Conservation (phyloP, 306 rosid genomes). For the Hippophae gyantsensis region DNA sequence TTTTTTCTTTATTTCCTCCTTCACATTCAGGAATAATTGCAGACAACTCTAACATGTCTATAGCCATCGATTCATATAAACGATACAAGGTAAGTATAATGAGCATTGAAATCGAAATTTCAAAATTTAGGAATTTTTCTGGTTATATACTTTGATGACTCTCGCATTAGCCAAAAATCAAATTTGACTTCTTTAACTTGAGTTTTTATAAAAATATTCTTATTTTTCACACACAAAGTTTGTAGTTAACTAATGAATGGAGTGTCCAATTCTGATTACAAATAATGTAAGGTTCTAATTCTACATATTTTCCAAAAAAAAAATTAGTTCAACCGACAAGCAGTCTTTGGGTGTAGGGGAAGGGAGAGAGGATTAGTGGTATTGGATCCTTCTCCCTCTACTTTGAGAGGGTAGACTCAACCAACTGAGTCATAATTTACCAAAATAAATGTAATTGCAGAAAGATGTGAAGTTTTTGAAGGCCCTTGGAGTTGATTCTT, state of each 20-base stretch:
- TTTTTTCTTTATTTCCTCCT: background rate
- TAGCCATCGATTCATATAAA: slow-evolving; percentile 22
- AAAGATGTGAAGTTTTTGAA: slow-evolving; percentile 20
- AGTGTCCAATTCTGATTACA: too few relatives aligned
- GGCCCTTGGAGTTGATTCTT: slow-evolving; percentile 18
- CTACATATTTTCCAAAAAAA: too few relatives aligned
- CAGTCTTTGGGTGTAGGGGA: background rate
- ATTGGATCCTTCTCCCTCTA: too few relatives aligned
- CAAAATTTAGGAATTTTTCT: background rate
- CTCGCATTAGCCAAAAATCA: too few relatives aligned
- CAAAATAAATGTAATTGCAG: slow-evolving; percentile 1
- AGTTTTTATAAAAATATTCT: too few relatives aligned
- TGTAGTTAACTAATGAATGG: too few relatives aligned
- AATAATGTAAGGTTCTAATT: too few relatives aligned
- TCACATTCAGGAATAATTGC: background rate
- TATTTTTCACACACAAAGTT: too few relatives aligned
- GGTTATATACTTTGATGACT: too few relatives aligned
- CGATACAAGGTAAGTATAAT: slow-evolving; percentile 21
- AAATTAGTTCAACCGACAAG: background rate
- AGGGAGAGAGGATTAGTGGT: too few relatives aligned
- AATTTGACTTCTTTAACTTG: too few relatives aligned
- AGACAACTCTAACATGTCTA: slow-evolving; percentile 1
- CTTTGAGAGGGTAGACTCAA: too few relatives aligned
- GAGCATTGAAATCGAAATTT: background rate
- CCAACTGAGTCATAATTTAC: background rate